phyloP scores from a whole-genome alignment of 129 eudicot genomes.

The Tagetes erecta region DNA sequence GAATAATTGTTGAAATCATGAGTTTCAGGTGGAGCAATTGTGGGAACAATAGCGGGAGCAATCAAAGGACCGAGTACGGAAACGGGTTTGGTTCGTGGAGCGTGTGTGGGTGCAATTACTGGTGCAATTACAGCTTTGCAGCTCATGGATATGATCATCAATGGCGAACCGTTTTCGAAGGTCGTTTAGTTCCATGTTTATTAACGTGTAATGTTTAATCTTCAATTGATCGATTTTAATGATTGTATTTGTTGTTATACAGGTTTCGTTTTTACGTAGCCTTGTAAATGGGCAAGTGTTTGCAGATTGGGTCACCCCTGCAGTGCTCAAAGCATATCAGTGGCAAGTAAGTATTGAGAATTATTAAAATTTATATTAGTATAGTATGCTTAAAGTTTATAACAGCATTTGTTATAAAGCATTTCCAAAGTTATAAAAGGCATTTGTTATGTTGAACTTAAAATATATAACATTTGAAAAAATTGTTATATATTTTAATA shows the following conservation, averaged over 20 bases:
- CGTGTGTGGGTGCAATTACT: conserved; percentile 60
- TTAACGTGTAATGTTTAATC: background rate
- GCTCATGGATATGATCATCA: conserved; percentile 56
- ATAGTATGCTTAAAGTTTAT: too few relatives aligned
- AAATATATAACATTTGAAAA: too few relatives aligned
- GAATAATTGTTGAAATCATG: background rate
- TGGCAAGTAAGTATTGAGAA: conserved; percentile 59
- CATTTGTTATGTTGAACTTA: too few relatives aligned
- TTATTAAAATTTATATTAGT: too few relatives aligned
- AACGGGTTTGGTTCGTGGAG: conserved; percentile 71
- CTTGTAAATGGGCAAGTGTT: conserved; percentile 76
- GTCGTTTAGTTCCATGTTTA: conserved; percentile 29
- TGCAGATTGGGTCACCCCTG: conserved; percentile 87
- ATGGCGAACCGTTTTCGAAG: conserved; percentile 81
- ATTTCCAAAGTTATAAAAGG: too few relatives aligned
- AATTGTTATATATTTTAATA: too few relatives aligned
- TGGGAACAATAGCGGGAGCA: conserved; percentile 71
- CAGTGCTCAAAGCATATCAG: conserved; percentile 82
- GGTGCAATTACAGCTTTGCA: conserved; percentile 82
- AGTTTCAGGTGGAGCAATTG: conserved; percentile 62
- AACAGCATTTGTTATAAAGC: too few relatives aligned
- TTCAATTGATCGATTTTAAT: too few relatives aligned
- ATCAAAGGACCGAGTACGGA: conserved; percentile 82
- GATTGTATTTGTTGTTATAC: background rate
- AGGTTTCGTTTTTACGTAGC: conserved; percentile 74